Evolutionary conservation across 768 basidiomycete genomes (phyloP), one percentile per base, ranked within the genome.

Genomic region (Lanmaoa pseudosensibilis): DNA sequence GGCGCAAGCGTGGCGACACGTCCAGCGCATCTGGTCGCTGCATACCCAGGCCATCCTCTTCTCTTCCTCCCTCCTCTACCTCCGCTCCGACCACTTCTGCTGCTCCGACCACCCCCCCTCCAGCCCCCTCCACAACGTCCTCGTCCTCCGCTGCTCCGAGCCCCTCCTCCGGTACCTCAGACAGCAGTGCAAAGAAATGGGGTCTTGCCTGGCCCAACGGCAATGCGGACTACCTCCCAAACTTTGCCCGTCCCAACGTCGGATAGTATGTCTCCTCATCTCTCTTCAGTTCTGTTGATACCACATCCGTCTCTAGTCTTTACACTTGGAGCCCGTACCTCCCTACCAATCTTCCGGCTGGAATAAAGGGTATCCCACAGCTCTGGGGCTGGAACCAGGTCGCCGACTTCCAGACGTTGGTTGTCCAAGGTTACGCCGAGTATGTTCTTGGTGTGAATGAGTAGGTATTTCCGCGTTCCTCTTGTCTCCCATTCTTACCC

Each of bases 391-490:
- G 55, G 0, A 72, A 79, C 16, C 75, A 86, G 47, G 57, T 76
- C 33, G 43, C 6, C 4, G 73, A 77, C 1, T 88, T 88, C 69
- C 59, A 74, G 55, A 62, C 63, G 0, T 54, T 68, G 36, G 80
- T 85, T 23, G 69, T 75, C 43, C 40, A 64, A n/a, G 83, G 82
- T 33, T 83, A 86, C 63, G 80, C 84, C 51, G 62, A 72, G 23
- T 64, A 65, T 51, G 82, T 78, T 39, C 60, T 88, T 21, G 87
- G 84, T 51, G 72, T 80, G 67, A 97, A 96, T 65, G 94, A 94
- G 93, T 92, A 56, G 12, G 84, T 59, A 21, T 41, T 48, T 5
- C 16, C 3, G 5, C 7, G 7, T 32, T 50, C 21, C 27, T 49
- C 48, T 58, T 19, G 50, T 57, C 15, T 7, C 30, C 21, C 34